phyloP scores from a whole-genome alignment of 2,329 filamentous ascomycete species.

The Sclerotinia spermophila region DNA sequence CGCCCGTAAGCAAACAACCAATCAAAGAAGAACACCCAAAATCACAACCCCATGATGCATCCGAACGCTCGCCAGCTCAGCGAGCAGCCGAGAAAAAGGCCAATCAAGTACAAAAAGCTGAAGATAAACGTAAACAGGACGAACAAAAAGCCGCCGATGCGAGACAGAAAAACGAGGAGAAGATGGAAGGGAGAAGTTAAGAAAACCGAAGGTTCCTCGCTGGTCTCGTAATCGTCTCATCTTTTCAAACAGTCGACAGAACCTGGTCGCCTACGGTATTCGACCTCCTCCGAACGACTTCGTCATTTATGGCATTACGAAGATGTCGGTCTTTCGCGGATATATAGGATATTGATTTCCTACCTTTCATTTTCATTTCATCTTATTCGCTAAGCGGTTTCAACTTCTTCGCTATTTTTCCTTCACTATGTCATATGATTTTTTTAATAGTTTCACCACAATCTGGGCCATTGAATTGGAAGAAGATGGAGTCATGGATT shows the following conservation, averaged over 20 bases:
- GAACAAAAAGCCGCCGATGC: slow-evolving; percentile 17
- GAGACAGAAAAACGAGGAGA: slow-evolving; percentile 11
- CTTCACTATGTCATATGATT: slow-evolving; percentile 6
- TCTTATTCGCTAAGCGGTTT: background rate
- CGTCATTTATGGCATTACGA: background rate
- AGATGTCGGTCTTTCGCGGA: background rate
- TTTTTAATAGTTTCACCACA: background rate
- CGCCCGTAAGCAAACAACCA: slow-evolving; percentile 15
- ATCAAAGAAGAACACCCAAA: slow-evolving; percentile 5
- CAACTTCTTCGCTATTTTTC: background rate
- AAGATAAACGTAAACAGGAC: slow-evolving; percentile 18
- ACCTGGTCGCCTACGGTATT: background rate
- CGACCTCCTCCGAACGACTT: background rate
- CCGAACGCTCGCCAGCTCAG: slow-evolving; percentile 12
- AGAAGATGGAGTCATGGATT: slow-evolving; percentile 5
- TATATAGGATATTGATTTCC: background rate
- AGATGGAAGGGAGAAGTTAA: slow-evolving; percentile 8
- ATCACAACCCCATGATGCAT: slow-evolving; percentile 1
- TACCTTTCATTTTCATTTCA: background rate
- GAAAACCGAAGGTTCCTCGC: background rate
- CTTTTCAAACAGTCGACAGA: background rate
- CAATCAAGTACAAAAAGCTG: slow-evolving; percentile 6
- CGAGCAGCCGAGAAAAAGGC: slow-evolving; percentile 20
- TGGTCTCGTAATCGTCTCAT: background rate
- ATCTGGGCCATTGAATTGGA: background rate